phyloP scores from a whole-genome alignment of 495 filamentous ascomycete species.

The Penicillium samsonianum region DNA sequence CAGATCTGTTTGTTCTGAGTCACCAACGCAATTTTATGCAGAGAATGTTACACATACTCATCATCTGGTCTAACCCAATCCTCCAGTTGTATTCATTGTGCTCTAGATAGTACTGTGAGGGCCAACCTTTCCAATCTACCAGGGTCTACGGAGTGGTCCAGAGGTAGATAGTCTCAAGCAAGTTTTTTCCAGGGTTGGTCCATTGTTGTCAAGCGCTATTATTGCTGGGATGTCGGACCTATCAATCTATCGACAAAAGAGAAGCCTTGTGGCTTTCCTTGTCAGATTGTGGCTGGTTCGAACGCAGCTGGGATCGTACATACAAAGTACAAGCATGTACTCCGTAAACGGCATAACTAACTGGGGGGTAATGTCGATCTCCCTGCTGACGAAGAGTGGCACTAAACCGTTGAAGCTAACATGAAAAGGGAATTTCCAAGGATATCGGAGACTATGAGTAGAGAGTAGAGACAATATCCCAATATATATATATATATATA shows the following conservation, averaged over 20 bases:
- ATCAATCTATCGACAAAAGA: background rate
- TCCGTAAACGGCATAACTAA: no score
- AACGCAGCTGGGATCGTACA: background rate
- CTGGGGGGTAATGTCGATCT: background rate
- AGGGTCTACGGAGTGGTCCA: background rate
- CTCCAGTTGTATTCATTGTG: background rate
- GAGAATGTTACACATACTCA: slow-evolving; percentile 13
- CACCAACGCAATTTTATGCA: background rate
- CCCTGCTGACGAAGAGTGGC: background rate
- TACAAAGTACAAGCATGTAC: background rate
- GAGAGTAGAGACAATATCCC: no score
- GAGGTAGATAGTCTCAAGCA: background rate
- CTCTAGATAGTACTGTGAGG: background rate
- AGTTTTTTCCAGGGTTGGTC: background rate
- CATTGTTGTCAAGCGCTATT: background rate
- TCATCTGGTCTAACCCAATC: slow-evolving; percentile 1
- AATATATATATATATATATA: background rate
- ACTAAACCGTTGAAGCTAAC: background rate
- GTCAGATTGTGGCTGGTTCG: background rate
- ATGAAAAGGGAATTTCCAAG: background rate
- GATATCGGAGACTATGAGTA: background rate
- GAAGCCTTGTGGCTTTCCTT: background rate
- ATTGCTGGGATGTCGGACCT: background rate
- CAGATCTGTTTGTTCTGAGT: slow-evolving; percentile 1
- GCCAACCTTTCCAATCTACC: background rate